Conservation (phyloP, 2,329 filamentous ascomycete species). For the Fusarium anguioides region DNA sequence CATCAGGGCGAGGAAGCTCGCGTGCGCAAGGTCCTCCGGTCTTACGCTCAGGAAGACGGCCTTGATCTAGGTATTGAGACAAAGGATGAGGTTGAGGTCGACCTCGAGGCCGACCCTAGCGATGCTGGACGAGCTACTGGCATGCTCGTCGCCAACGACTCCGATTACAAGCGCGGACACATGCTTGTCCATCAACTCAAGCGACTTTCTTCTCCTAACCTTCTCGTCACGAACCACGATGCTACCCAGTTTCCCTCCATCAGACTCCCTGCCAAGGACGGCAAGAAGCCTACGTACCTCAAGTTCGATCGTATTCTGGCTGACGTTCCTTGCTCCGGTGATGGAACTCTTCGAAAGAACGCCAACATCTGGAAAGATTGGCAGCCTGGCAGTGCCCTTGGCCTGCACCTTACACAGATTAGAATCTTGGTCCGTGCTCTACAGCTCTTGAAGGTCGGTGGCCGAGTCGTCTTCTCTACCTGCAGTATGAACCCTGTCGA, state of each 20-base stretch:
- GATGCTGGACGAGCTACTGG: slow-evolving; percentile 92
- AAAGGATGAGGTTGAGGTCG: slow-evolving; percentile 59
- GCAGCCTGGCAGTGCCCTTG: slow-evolving; percentile 87
- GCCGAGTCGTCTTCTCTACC: slow-evolving; percentile 95
- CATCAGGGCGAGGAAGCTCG: slow-evolving; percentile 92
- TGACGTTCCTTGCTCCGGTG: slow-evolving; percentile 96
- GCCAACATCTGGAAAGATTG: slow-evolving; percentile 94
- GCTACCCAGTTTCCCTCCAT: slow-evolving; percentile 95
- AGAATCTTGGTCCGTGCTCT: slow-evolving; percentile 91
- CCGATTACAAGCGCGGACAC: slow-evolving; percentile 95
- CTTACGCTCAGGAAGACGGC: slow-evolving; percentile 70
- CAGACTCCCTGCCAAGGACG: slow-evolving; percentile 73
- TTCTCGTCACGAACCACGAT: slow-evolving; percentile 98
- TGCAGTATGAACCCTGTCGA: slow-evolving; percentile 99
- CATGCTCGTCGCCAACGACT: slow-evolving; percentile 93
- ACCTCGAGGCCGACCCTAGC: slow-evolving; percentile 68
- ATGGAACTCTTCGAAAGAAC: slow-evolving; percentile 95
- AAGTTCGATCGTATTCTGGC: slow-evolving; percentile 98
- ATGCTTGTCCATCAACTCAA: slow-evolving; percentile 99
- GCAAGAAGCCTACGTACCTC: slow-evolving; percentile 76
- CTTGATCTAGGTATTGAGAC: slow-evolving; percentile 62
- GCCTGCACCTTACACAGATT: slow-evolving; percentile 86
- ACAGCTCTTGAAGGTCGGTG: slow-evolving; percentile 95
- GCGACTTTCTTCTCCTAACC: slow-evolving; percentile 93
- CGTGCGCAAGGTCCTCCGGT: slow-evolving; percentile 76